Conservation (phyloP, 2,329 filamentous ascomycete species). For the Clarireedia sp. region DNA sequence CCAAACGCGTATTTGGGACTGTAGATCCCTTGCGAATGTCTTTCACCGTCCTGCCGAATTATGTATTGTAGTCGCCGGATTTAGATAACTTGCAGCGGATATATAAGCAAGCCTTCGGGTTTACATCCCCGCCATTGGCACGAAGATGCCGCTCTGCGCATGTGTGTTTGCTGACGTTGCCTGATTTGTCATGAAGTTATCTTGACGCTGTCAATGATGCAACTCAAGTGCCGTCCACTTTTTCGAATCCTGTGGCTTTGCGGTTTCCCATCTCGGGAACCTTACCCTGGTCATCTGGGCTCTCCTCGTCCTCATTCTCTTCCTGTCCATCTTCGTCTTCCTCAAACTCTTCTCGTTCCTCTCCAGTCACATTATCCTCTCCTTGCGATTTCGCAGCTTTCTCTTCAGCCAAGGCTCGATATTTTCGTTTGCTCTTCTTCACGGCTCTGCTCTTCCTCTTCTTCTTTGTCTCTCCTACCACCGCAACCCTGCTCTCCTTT, state of each 20-base stretch:
- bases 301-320: background rate
- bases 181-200: too few relatives aligned
- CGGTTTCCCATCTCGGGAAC: background rate
- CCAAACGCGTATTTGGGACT: too few relatives aligned
- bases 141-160: too few relatives aligned
- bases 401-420: slow-evolving; percentile 45
- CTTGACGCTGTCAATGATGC: too few relatives aligned
- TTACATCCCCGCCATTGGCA: too few relatives aligned
- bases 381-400: slow-evolving; percentile 18
- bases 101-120: background rate
- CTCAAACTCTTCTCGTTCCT: background rate
- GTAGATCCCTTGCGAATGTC: too few relatives aligned
- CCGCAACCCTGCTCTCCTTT: slow-evolving; percentile 53
- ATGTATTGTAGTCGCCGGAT: background rate
- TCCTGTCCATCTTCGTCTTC: background rate
- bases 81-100: background rate
- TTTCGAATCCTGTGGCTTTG: too few relatives aligned
- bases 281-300: background rate
- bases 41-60: too few relatives aligned
- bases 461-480: slow-evolving; percentile 55
- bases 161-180: too few relatives aligned
- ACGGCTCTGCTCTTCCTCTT: slow-evolving; percentile 66
- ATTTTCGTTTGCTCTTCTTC: slow-evolving; percentile 81
- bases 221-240: too few relatives aligned
- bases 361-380: slow-evolving; percentile 6